Evolutionary conservation across 805 yeast genomes (phyloP), one percentile per base, ranked within the genome.

Genomic region (Diddensiella caesifluorescens): DNA sequence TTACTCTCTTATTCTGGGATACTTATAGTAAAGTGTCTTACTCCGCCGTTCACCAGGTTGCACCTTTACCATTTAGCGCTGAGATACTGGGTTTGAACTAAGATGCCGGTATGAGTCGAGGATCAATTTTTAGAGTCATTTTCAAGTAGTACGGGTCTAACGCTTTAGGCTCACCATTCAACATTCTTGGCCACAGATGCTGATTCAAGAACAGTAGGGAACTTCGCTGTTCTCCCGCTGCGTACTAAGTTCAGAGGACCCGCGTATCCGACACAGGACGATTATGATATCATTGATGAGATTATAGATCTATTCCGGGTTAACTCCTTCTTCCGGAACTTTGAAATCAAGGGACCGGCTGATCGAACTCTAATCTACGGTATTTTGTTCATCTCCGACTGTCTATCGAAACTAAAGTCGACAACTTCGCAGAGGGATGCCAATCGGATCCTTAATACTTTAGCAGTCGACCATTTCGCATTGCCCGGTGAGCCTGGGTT

Each of bases 401-500:
- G 96, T 64, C 70, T 92, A 45, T 71, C 80, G 29, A 73, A 77
- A 45, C 67, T 92, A 49, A 60, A 71, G 34, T 57, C 69, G 18
- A 70, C 75, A 5, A 62, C 73, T 4, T 65, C 72, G 33, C 68
- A 67, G 42, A 40, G 42, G 22, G 71, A 68, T 30, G 73, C 73
- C 23, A 55, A 50, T 43, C 56, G 64, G 47, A 63, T 70, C n/a
- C 73, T 92, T 49, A 88, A 85, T 50, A 89, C 89, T 57, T 72
- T 88, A 50, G 81, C 97, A 1, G 71, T 92, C 44, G 97, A 90
- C 53, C 78, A 79, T 59, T 90, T 92, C 57, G 71, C 89, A 13
- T 73, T 92, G 48, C 99, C 99, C 1, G 99, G 99, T 19, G 96
- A 92, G 47, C 79, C 90, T 5, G 88, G 90, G 10, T 92, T 92